Conservation (phyloP, 305 asterid species). For the Striga hermonthica region DNA sequence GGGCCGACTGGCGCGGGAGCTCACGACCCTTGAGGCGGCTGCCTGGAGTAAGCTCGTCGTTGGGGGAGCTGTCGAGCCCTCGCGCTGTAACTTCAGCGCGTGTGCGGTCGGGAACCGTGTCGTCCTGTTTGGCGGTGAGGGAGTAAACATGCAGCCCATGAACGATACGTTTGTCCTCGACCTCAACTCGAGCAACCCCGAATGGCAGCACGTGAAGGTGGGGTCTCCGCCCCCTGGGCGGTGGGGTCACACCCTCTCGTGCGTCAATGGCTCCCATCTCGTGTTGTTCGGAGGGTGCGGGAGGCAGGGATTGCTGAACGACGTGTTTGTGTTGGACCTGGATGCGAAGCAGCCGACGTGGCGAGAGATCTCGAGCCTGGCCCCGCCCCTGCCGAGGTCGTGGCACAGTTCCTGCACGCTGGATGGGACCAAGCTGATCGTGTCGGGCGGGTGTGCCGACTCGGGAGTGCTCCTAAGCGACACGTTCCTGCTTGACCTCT, state of each 20-base stretch:
- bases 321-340: conserved; percentile 71
- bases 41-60: conserved; percentile 83
- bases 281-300: conserved; percentile 87
- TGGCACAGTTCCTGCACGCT: conserved; percentile 93
- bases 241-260: conserved; percentile 87
- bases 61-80: conserved; percentile 84
- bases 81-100: conserved; percentile 95
- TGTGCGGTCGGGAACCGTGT: conserved; percentile 93
- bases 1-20: conserved; percentile 83
- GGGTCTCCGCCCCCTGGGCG: conserved; percentile 91
- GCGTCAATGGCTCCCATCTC: conserved; percentile 72
- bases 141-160: conserved; percentile 95
- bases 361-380: conserved; percentile 80
- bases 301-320: conserved; percentile 72
- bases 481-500: conserved; percentile 72
- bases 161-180: conserved; percentile 88
- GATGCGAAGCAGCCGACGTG: conserved; percentile 77
- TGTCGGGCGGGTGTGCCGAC: conserved; percentile 87
- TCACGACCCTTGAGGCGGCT: conserved; percentile 82
- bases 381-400: conserved; percentile 80
- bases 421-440: conserved; percentile 75
- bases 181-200: conserved; percentile 70
- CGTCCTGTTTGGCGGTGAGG: conserved; percentile 91
- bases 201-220: conserved; percentile 74
- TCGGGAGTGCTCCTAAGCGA: conserved; percentile 81